A percentile compares a stretch with the other conserved stretches of the same genome.
Conservation (phyloP, 768 basidiomycete genomes). For the Termitomyces bulborhizus region DNA sequence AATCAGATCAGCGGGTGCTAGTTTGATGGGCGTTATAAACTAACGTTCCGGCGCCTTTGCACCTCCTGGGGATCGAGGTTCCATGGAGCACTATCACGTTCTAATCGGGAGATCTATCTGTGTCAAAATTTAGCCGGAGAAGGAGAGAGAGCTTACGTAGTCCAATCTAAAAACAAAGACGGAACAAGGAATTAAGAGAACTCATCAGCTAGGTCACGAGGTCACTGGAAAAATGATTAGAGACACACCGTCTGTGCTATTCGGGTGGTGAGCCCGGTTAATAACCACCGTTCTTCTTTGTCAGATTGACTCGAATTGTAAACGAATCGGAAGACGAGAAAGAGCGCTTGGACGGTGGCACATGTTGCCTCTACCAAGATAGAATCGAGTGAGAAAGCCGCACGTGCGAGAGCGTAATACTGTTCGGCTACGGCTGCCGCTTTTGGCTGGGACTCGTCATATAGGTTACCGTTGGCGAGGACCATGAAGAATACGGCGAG, state of each 20-base stretch:
- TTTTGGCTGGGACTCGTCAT: conserved; percentile 29
- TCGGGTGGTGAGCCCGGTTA: conserved; percentile 37
- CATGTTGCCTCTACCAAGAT: conserved; percentile 37
- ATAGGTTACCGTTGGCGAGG: conserved; percentile 40
- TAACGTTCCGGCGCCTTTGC: conserved; percentile 35
- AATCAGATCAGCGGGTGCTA: not conserved
- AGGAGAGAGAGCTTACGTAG: conserved; percentile 35
- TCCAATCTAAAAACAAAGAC: conserved; percentile 31
- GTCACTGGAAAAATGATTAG: not conserved
- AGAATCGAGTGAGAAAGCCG: conserved; percentile 39
- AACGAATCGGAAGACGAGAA: conserved; percentile 35
- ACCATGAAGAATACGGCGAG: conserved; percentile 49
- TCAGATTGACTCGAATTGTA: conserved; percentile 35
- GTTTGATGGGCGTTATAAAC: not conserved
- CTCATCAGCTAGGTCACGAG: not conserved
- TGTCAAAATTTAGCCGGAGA: not conserved
- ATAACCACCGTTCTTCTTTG: conserved; percentile 42
- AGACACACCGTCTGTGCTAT: conserved; percentile 38
- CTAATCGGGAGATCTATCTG: conserved; percentile 19
- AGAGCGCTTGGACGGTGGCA: conserved; percentile 41
- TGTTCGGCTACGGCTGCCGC: conserved; percentile 26
- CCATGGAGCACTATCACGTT: conserved; percentile 46
- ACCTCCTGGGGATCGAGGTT: conserved; percentile 37
- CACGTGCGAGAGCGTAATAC: conserved; percentile 43
- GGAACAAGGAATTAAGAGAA: not conserved